Conservation (phyloP, 768 basidiomycete genomes). For the Kwoniella shandongensis region DNA sequence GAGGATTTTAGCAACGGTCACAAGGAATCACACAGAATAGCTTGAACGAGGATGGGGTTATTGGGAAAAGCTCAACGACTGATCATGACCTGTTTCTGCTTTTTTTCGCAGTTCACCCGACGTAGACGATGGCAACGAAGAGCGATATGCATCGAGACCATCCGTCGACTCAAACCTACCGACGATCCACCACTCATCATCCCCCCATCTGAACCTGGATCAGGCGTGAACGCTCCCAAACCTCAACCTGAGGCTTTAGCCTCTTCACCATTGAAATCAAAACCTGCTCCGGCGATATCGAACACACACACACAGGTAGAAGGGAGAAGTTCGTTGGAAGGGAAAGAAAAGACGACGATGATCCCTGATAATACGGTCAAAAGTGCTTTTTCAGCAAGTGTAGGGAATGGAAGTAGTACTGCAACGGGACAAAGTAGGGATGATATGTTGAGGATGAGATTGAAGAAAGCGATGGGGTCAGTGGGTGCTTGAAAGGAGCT, state of each 20-base stretch:
- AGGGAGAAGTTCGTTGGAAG: neutral
- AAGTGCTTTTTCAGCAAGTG: neutral
- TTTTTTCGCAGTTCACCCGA: slow-evolving; percentile 67
- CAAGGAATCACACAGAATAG: neutral
- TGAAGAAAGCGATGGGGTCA: slow-evolving; percentile 52
- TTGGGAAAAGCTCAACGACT: neutral
- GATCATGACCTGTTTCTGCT: neutral
- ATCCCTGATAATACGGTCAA: neutral
- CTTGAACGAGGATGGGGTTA: neutral
- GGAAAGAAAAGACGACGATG: neutral
- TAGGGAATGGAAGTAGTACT: neutral
- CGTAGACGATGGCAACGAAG: slow-evolving; percentile 82
- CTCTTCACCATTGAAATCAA: slow-evolving; percentile 12
- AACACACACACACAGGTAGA: neutral
- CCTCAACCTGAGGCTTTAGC: neutral
- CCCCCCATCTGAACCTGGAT: slow-evolving; percentile 2
- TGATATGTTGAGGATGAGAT: slow-evolving; percentile 43
- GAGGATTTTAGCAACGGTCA: no score
- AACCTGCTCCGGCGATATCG: slow-evolving; percentile 8
- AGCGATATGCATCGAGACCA: slow-evolving; percentile 70
- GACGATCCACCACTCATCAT: slow-evolving; percentile 5
- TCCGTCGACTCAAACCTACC: slow-evolving; percentile 56
- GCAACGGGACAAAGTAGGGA: slow-evolving; percentile 23
- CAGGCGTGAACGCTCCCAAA: neutral
- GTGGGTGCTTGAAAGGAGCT: slow-evolving; percentile 26